Base-by-base conservation (phyloP, 2,329 filamentous ascomycete species). In the Colletotrichum liriopes region DNA sequence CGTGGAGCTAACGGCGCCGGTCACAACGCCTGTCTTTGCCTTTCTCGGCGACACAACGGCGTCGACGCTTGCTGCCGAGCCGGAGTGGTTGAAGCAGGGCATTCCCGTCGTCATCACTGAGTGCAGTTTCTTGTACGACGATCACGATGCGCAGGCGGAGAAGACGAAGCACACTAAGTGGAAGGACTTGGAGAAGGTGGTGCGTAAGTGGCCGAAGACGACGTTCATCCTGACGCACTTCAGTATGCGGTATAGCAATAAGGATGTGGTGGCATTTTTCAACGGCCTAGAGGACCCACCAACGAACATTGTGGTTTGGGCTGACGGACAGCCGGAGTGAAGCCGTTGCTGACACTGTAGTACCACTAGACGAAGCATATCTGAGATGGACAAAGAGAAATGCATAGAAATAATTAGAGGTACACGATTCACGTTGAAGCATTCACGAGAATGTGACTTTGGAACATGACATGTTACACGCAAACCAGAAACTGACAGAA, bases 11-110 rank as follows among this genome's bases (percentile, higher is more conserved):
- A 87, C 86, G 1, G 80, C 78, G 1, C 78, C 82, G 5, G 80
- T 81, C 6, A 78, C 78, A 5, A 77, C 77, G 7, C 82, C 84
- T 47, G 79, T 87, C 1, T 86, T 87, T 59, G 85, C 85, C 14
- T 87, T 87, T 64, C 77, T 87, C 5, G 86, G 86, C 7, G 86
- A 87, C 75, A 85, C 84, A 0, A 86, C 85, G 2, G 80, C 83
- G 5, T 75, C 77, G 20, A 82, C 81, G 5, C 78, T 87, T 9
- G 82, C 81, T 14, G 76, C 76, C 0, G 83, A 77, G 63, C 84
- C 84, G 0, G 73, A 76, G 32, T 86, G 85, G 84, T 71, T 87
- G 37, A 61, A 70, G 2, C 75, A 77, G 0, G 83, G 79, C 0
- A 81, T 86, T 18, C 79, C 82, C 8, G 84, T 87, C 6, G 85